phyloP scores from a whole-genome alignment of 768 basidiomycete species.

The Mycena kentingensis region DNA sequence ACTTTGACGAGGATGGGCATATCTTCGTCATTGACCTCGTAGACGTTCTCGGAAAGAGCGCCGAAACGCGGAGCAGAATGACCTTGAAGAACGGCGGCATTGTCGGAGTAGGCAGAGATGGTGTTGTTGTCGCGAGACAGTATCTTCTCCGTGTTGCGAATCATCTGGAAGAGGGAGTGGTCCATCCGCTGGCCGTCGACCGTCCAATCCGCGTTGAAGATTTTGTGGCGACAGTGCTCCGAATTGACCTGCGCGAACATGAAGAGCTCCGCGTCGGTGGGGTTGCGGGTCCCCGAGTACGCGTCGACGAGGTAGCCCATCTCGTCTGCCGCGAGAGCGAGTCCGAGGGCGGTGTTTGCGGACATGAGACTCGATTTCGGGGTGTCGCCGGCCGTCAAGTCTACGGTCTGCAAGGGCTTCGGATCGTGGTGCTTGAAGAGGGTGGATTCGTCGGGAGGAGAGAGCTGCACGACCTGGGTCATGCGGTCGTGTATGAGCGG shows the following conservation, averaged over 20 bases:
- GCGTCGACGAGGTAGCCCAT: constrained; percentile 90
- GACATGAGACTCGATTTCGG: constrained; percentile 63
- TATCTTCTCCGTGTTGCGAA: constrained; percentile 89
- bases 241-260: constrained; percentile 99
- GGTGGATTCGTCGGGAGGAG: constrained; percentile 55
- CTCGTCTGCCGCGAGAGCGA: constrained; percentile 88
- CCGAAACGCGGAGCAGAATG: constrained; percentile 75
- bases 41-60: constrained; percentile 48
- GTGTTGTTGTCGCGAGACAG: constrained; percentile 62
- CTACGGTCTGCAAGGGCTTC: constrained; percentile 69
- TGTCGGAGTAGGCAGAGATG: constrained; percentile 96
- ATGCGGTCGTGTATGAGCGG: constrained; percentile 91
- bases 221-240: constrained; percentile 99
- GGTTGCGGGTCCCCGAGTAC: constrained; percentile 86
- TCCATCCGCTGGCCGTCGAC: constrained; percentile 70
- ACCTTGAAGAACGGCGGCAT: constrained; percentile 92
- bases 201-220: constrained; percentile 97
- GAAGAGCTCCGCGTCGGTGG: constrained; percentile 97
- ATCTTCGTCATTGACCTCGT: constrained; percentile 61
- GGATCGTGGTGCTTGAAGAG: constrained; percentile 66
- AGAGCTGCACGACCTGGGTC: constrained; percentile 78
- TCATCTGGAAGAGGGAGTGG: constrained; percentile 91
- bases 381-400: constrained; percentile 46
- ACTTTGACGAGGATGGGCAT: constrained; percentile 95
- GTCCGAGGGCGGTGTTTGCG: constrained; percentile 85